Base-by-base conservation (phyloP, 1,284 basidiomycete genomes). In the Pseudozyma flocculosa region DNA sequence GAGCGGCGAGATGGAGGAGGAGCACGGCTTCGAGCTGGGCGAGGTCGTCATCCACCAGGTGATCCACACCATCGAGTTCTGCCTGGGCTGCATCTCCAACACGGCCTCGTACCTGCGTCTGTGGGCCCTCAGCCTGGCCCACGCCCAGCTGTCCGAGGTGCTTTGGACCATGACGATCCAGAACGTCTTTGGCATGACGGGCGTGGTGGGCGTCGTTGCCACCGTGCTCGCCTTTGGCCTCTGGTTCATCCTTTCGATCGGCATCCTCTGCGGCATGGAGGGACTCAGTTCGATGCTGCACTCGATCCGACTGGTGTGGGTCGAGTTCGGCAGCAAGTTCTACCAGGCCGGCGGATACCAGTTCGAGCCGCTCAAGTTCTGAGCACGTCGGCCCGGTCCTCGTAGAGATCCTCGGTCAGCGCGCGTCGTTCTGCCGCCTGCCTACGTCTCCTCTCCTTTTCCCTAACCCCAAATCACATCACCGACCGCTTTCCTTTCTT, bases 71-170 rank as follows among this genome's bases (percentile, higher is more conserved):
- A 68, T 68, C 53, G 95, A 98, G 82, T 98, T 97, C 82, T 97
- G 94, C 78, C 85, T 98, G 36, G 87, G 93, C 19, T 96, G 94
- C 80, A 96, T 99, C 78, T 98, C 95, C 64, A 96, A 99, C 81
- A 99, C 95, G 2, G 95, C 94, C 9, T 97, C 93, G 21, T 99
- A 99, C 81, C 87, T 99, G 47, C 94, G 94, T 80, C 84, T 99
- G 36, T 99, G 94, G 94, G 95, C 95, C 21, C 84, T 99, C 10
- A 98, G 95, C 29, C 85, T 98, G 44, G 94, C 94, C 9, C 94
- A 99, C 80, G 92, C 95, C 14, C 95, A 98, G 80, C 83, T 99
- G 22, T 94, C 91, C 46, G 93, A 96, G 80, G 95, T 99, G 43
- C 60, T 76, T 40, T 78, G 76, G 76, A 74, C 63, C 45, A 78